Evolutionary conservation across 1,139 yeast genomes (phyloP), one percentile per base, ranked within the genome.

Genomic region (Hansenula lynferdii): DNA sequence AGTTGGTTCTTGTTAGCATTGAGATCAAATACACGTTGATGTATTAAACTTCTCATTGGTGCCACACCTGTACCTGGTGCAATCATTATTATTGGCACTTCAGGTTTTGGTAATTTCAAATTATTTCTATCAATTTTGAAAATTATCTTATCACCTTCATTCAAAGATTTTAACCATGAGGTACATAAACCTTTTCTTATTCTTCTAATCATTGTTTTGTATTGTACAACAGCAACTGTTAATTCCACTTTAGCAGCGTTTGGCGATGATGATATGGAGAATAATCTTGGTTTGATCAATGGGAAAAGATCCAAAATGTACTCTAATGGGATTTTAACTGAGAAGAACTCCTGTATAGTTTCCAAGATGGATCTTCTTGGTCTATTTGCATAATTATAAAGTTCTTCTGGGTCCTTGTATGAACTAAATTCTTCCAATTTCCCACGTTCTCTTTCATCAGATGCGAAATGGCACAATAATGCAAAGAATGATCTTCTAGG

Each of bases 11-110:
- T 37, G 19, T 53, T 51, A 8, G 50, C 35, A 1, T 63, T 44
- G 2, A 57, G 42, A 6, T 47, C 42, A 0, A 27, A 16, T 24
- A 59, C 39, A 21, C 55, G 49, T 5, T 60, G 45, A 32, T 74
- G 75, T 11, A 87, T 69, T 19, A 85, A 55, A 1, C 87, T 72
- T 52, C 85, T 74, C 73, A 89, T 78, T 2, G 97, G 97, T 0
- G 97, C 97, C 8, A 90, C 68, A 2, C 97, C 97, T 0, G 96
- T 90, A 8, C 97, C 97, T 0, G 97, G 94, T 0, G 92, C 80
- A 8, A 89, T 72, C 74, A 89, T 68, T 6, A 89, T 64, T 24
- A 84, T 62, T 0, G 95, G 95, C 1, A 64, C 65, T 7, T 49
- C 47, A 3, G 49, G 47, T 36, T 51, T 37, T 7, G 54, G 54